phyloP scores from a whole-genome alignment of 805 yeast genomes.

The Metschnikowia kunwiensis region DNA sequence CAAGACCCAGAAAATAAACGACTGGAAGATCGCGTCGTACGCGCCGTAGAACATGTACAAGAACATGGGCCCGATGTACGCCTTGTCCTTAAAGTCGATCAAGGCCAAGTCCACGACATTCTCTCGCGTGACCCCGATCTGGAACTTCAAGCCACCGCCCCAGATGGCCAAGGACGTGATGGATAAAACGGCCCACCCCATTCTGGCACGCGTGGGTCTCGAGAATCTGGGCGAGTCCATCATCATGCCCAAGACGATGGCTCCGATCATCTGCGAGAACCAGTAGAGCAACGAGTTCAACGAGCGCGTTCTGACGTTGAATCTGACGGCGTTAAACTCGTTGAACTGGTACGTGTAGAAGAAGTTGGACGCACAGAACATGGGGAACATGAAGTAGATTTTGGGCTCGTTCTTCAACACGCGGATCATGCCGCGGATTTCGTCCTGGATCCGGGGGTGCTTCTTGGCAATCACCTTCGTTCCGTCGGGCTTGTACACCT shows the following conservation, averaged over 20 bases:
- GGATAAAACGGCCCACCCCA: conserved; percentile 42
- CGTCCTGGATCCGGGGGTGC: conserved; percentile 46
- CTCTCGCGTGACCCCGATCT: conserved; percentile 39
- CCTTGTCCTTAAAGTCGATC: conserved; percentile 46
- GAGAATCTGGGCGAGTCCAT: conserved; percentile 43
- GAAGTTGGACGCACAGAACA: conserved; percentile 64
- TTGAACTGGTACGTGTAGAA: conserved; percentile 65
- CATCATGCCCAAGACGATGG: conserved; percentile 45
- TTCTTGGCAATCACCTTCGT: conserved; percentile 44
- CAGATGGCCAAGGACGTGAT: conserved; percentile 47
- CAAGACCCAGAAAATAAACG: conserved; percentile 55
- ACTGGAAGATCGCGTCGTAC: conserved; percentile 59
- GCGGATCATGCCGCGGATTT: conserved; percentile 39
- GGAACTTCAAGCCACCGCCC: conserved; percentile 58
- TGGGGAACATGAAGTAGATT: conserved; percentile 52
- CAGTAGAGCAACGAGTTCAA: conserved; percentile 60
- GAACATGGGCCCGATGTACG: conserved; percentile 58
- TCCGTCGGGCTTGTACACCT: conserved; percentile 51
- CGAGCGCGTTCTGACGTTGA: conserved; percentile 58
- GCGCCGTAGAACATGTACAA: conserved; percentile 61
- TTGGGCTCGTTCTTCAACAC: conserved; percentile 41
- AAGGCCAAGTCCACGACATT: conserved; percentile 25
- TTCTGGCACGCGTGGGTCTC: conserved; percentile 46
- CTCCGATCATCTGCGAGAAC: conserved; percentile 59
- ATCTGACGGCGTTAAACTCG: conserved; percentile 52